These are phyloP conservation scores for Fusarium gaditjirri DNA, from an alignment of 2,329 filamentous ascomycete species.

Conservation along the genomic window DNA sequence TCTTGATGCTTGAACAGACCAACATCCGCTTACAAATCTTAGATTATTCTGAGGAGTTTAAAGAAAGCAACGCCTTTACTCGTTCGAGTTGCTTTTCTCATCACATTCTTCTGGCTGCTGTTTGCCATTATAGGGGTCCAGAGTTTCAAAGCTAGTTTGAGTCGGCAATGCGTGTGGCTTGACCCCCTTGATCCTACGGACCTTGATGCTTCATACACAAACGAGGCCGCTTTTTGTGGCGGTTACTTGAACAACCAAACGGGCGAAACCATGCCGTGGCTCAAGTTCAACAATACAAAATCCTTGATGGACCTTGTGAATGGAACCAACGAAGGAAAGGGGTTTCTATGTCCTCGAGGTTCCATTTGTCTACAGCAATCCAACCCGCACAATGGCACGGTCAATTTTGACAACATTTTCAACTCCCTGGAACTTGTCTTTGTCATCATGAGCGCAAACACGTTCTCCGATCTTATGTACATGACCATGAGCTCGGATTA, in stretches of 20 bases:
- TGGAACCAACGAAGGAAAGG: constrained; percentile 72
- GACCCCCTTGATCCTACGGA: constrained; percentile 70
- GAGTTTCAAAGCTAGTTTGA: constrained; percentile 88
- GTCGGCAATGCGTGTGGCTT: constrained; percentile 81
- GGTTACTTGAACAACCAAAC: constrained; percentile 76
- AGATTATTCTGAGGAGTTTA: constrained; percentile 93
- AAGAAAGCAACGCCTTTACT: constrained; percentile 95
- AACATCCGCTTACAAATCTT: constrained; percentile 22
- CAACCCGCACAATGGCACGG: constrained; percentile 85
- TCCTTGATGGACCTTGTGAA: constrained; percentile 59
- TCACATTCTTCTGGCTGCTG: constrained; percentile 96
- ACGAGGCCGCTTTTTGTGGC: constrained; percentile 83
- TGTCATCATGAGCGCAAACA: constrained; percentile 98
- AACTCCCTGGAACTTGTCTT: constrained; percentile 95
- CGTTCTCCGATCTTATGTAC: constrained; percentile 95
- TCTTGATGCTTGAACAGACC: neutral
- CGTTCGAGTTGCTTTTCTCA: constrained; percentile 91
- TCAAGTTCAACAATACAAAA: constrained; percentile 56
- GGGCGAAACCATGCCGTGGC: constrained; percentile 72
- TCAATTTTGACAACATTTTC: constrained; percentile 94
- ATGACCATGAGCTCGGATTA: constrained; percentile 93
- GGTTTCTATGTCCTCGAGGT: constrained; percentile 85
- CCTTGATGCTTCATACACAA: constrained; percentile 66
- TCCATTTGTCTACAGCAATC: constrained; percentile 83
- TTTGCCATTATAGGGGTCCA: constrained; percentile 98